phyloP scores from a whole-genome alignment of 129 eudicot species.

The Lactuca sativa region DNA sequence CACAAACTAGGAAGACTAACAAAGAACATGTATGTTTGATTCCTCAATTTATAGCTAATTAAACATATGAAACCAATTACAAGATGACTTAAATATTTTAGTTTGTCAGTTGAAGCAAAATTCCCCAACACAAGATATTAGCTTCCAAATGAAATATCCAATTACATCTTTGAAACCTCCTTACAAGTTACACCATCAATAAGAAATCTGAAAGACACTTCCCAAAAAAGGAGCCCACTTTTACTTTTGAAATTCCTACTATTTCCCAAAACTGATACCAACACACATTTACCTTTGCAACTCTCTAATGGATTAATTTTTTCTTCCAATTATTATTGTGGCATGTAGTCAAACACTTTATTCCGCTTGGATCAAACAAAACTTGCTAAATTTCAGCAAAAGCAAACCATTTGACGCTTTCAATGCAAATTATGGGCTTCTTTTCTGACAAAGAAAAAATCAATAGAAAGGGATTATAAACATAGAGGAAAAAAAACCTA shows the following conservation, averaged over 20 bases:
- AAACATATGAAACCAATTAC: too few species aligned
- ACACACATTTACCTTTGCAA: not conserved
- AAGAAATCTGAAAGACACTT: not conserved
- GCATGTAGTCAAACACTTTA: constrained; percentile 1
- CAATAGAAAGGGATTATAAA: not conserved
- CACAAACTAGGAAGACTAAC: too few species aligned
- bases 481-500: not conserved
- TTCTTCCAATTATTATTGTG: not conserved
- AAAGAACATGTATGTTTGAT: too few species aligned
- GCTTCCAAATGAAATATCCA: not conserved
- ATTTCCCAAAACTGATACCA: constrained; percentile 10
- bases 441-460: not conserved
- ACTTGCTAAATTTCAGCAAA: not conserved
- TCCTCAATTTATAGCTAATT: too few species aligned
- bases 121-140: too few species aligned
- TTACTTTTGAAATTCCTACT: not conserved
- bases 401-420: not conserved
- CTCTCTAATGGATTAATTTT: too few species aligned
- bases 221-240: not conserved
- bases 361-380: not conserved
- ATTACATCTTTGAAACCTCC: constrained; percentile 23
- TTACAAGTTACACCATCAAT: constrained; percentile 16
- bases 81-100: too few species aligned
- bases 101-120: too few species aligned
- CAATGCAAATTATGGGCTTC: not conserved